phyloP scores from a whole-genome alignment of 306 rosid genomes.

The Senna siamea region DNA sequence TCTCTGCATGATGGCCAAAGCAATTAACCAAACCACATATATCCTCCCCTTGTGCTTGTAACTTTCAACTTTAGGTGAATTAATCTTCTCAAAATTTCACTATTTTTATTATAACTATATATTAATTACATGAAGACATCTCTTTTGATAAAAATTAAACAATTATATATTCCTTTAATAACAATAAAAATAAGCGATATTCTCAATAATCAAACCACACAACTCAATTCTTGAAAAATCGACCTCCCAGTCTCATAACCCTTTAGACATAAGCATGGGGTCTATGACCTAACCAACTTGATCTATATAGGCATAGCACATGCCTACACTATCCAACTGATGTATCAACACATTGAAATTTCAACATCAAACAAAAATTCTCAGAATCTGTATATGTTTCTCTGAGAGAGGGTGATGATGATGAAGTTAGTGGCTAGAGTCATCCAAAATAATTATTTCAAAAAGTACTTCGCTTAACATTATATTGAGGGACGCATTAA shows the following conservation, averaged over 20 bases:
- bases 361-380: conserved; percentile 22
- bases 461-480: conserved; percentile 2
- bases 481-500: no score
- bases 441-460: conserved; percentile 3
- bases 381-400: conserved; percentile 5
- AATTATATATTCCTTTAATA: no score
- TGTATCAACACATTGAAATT: conserved; percentile 19
- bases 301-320: conserved; percentile 24
- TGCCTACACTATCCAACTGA: conserved; percentile 24
- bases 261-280: not conserved
- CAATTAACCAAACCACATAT: not conserved
- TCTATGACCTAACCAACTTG: conserved; percentile 24
- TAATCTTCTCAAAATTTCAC: no score
- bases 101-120: no score
- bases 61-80: not conserved
- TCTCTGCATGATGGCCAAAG: not conserved
- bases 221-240: no score
- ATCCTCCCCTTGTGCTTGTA: not conserved
- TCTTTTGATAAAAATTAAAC: no score
- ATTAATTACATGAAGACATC: no score
- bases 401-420: not conserved
- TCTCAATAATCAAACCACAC: no score
- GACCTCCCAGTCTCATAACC: no score
- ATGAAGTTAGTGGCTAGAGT: conserved; percentile 18
- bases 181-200: no score